phyloP scores from a whole-genome alignment of 2,329 filamentous ascomycete species.

The Colletotrichum sp. region DNA sequence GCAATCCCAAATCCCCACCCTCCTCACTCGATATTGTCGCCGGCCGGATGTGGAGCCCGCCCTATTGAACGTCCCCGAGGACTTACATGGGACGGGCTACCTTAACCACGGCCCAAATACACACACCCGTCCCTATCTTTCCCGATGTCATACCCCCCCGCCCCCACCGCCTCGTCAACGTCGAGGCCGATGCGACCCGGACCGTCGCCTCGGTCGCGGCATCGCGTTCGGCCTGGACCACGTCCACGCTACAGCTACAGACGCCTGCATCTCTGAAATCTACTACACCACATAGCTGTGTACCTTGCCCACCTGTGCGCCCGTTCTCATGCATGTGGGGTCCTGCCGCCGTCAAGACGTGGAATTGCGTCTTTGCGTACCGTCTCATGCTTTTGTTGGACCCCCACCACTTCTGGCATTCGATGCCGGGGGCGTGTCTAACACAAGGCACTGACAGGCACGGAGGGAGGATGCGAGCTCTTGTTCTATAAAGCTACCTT shows the following conservation, averaged over 20 bases:
- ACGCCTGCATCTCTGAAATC: neutral
- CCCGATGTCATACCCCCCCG: conserved; percentile 14
- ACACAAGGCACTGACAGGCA: conserved; percentile 7
- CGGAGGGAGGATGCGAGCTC: neutral
- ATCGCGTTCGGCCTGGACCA: conserved; percentile 8
- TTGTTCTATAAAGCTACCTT: conserved; percentile 13
- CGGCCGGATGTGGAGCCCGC: neutral
- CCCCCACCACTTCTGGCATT: conserved; percentile 13
- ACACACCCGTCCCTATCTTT: conserved; percentile 19
- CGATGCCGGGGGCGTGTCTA: conserved; percentile 4
- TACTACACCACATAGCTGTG: neutral
- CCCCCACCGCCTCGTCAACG: conserved; percentile 5
- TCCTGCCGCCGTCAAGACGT: conserved; percentile 2
- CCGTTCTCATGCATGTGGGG: conserved; percentile 9
- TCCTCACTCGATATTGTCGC: neutral
- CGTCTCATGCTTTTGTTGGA: conserved; percentile 18
- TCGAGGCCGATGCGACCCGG: conserved; percentile 15
- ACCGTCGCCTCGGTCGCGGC: conserved; percentile 13
- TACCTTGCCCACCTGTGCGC: conserved; percentile 3
- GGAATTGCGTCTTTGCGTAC: conserved; percentile 8
- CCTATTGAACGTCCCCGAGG: neutral
- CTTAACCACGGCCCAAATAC: conserved; percentile 5
- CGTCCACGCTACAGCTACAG: neutral
- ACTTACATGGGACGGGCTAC: conserved; percentile 8
- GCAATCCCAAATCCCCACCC: neutral